Conservation (phyloP, 495 filamentous ascomycete genomes). For the Lophiotrema nucula region DNA sequence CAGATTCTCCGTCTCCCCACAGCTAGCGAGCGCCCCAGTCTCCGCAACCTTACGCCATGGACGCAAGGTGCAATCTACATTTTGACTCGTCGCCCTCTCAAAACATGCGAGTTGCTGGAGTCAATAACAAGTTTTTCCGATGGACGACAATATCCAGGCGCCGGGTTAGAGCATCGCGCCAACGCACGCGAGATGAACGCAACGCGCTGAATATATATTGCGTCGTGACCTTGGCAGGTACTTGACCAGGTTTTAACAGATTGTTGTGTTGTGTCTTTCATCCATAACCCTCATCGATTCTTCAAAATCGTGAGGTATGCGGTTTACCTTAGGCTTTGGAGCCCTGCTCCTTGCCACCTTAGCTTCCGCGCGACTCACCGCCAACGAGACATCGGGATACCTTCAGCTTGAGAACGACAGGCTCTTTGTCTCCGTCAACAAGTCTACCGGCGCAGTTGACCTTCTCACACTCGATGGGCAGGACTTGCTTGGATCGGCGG, state of each 20-base stretch:
- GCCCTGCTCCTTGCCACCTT: neutral
- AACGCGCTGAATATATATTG: too few species aligned
- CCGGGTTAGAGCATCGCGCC: neutral
- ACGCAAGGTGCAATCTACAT: too few species aligned
- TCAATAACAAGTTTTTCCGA: neutral
- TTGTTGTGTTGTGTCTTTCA: neutral
- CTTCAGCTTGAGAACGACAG: constrained; percentile 51
- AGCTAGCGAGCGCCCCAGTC: neutral
- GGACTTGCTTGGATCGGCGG: constrained; percentile 47
- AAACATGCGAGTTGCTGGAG: too few species aligned
- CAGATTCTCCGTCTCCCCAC: neutral
- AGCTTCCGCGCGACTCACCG: constrained; percentile 22
- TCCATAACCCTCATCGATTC: neutral
- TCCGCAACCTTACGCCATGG: neutral
- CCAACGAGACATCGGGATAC: constrained; percentile 33
- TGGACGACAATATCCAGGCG: neutral
- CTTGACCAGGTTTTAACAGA: neutral
- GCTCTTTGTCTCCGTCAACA: constrained; percentile 47
- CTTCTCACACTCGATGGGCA: constrained; percentile 49
- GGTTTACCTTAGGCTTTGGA: neutral
- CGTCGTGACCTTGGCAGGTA: too few species aligned
- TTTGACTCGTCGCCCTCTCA: too few species aligned
- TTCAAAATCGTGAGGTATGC: neutral
- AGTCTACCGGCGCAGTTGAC: constrained; percentile 46
- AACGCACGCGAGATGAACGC: too few species aligned